A percentile compares a stretch with the other conserved stretches of the same genome.
Evolutionary conservation across 2,329 filamentous ascomycete species (phyloP).

Genomic region (Penicillium hordei): DNA sequence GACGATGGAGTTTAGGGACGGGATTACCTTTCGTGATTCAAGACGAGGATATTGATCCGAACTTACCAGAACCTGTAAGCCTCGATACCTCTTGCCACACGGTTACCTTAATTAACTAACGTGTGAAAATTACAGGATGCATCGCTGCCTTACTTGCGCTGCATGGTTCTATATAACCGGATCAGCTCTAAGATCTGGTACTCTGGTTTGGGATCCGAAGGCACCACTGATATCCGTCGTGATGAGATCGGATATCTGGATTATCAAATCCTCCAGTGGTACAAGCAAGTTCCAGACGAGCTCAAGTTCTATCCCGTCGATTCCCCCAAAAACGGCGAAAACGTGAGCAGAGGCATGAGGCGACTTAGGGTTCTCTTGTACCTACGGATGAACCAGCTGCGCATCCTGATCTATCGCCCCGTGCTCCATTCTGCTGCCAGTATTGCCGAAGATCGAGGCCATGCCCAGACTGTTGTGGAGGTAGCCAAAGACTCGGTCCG

Average conservation of each 20-base stretch:
- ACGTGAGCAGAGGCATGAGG: conserved; percentile 64
- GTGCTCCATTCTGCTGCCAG: conserved; percentile 80
- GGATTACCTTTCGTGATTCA: conserved; percentile 83
- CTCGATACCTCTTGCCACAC: neutral
- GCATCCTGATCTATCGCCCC: conserved; percentile 83
- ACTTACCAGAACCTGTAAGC: conserved; percentile 73
- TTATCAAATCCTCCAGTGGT: conserved; percentile 83
- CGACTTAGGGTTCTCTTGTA: conserved; percentile 82
- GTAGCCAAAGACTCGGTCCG: conserved; percentile 66
- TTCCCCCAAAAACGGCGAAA: conserved; percentile 47
- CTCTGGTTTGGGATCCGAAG: conserved; percentile 69
- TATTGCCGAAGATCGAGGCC: conserved; percentile 72
- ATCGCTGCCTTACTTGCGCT: conserved; percentile 68
- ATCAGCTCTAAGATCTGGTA: conserved; percentile 86
- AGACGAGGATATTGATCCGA: conserved; percentile 80
- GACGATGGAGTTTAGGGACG: conserved; percentile 86
- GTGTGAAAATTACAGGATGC: conserved; percentile 35
- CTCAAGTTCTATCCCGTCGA: conserved; percentile 62
- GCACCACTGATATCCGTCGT: conserved; percentile 64
- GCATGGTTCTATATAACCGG: conserved; percentile 81
- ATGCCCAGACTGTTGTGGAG: conserved; percentile 68
- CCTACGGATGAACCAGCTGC: conserved; percentile 83
- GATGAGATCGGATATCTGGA: conserved; percentile 80
- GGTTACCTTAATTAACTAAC: neutral
- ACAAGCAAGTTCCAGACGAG: conserved; percentile 67